Conservation (phyloP, 2,329 filamentous ascomycete genomes). For the Diaporthe ilicicola region DNA sequence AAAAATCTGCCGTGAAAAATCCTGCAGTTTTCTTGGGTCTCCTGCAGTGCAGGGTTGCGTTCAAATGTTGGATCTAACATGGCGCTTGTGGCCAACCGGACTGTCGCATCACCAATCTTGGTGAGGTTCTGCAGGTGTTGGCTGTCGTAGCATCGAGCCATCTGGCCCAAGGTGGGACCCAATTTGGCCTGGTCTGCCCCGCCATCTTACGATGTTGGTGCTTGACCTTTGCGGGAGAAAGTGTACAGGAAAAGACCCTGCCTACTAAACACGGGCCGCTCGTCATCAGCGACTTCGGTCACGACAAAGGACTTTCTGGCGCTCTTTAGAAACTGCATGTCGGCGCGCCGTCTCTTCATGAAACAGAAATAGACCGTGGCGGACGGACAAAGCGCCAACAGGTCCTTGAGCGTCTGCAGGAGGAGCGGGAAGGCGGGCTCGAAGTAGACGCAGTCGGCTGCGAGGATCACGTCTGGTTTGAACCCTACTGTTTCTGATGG, state of each 20-base stretch:
- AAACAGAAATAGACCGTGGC: slow-evolving; percentile 84
- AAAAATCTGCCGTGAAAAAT: neutral
- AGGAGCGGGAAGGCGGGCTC: slow-evolving; percentile 94
- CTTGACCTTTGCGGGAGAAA: slow-evolving; percentile 52
- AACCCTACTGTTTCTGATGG: slow-evolving; percentile 60
- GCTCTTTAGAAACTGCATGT: slow-evolving; percentile 77
- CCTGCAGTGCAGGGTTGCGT: neutral
- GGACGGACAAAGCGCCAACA: slow-evolving; percentile 76
- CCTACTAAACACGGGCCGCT: slow-evolving; percentile 64
- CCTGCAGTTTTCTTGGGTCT: neutral
- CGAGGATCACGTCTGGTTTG: slow-evolving; percentile 84
- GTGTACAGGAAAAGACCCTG: slow-evolving; percentile 69
- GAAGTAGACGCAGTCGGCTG: slow-evolving; percentile 96
- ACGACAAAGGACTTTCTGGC: slow-evolving; percentile 73
- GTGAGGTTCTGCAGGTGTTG: neutral
- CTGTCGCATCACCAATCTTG: neutral
- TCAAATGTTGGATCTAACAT: neutral
- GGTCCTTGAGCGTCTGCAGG: slow-evolving; percentile 76
- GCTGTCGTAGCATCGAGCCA: neutral
- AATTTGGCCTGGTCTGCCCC: neutral
- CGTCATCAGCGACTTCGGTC: slow-evolving; percentile 69
- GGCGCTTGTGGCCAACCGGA: neutral
- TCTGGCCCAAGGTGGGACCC: neutral
- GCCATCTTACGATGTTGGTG: neutral
- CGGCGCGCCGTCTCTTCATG: slow-evolving; percentile 87